Base-by-base conservation (phyloP, 2,329 filamentous ascomycete species). In the Talaromyces sp. region DNA sequence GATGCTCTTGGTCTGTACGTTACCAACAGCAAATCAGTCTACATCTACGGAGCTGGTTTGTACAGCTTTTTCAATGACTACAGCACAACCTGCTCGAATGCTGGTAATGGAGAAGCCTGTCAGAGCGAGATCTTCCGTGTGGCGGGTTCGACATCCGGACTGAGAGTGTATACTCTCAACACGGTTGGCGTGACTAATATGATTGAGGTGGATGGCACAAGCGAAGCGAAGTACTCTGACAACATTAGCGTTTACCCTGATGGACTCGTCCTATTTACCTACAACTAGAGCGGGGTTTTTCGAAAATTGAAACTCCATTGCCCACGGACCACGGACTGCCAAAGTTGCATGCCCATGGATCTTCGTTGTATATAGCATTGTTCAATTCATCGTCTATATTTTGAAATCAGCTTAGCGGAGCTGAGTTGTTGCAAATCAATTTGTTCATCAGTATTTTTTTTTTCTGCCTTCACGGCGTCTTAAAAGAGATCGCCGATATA, bases 21-120 rank as follows among this genome's bases (percentile, higher is more conserved):
- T 50, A 67, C 82, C 14, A 74, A 81, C 68, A 80, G 76, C 41
- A 74, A 80, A 60, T 76, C 85, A 16, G 68, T 77, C 52, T 74
- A 57, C 33, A 59, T 82, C 19, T 85, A 85, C 67, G 84, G 84
- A 16, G 83, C 80, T 0, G 84, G 84, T 1, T 69, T 84, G 5
- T 86, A 86, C 75, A 81, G 77, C 19, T 86, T 86, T 75, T 86
- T 86, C 73, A 78, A 83, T 68, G 78, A 84, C 69, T 85, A 86
- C 73, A 80, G 72, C 66, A 81, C 79, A 0, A 69, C 70, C 1
- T 83, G 81, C 70, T 78, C 78, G 3, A 71, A 76, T 39, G 73
- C 75, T 63, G 76, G 76, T 9, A 71, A 73, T 8, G 73, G 76
- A 1, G 76, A 78, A 8, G 67, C 74, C 1, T 86, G 84, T 64